A percentile compares a stretch with the other conserved stretches of the same genome.
Conservation (phyloP, 306 rosid species). For the Canavalia ensiformis region DNA sequence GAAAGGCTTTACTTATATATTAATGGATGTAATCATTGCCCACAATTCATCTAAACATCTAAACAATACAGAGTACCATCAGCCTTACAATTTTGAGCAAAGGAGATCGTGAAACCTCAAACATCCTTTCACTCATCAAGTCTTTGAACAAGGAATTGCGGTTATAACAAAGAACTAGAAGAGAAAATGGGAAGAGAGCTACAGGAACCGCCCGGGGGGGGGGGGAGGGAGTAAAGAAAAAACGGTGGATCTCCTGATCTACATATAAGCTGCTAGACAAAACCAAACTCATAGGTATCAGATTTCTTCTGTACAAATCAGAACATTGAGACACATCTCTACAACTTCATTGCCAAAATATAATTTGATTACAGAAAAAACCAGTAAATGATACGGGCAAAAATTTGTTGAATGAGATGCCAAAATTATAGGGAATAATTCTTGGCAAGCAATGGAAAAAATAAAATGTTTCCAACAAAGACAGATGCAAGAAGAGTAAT, state of each 20-base stretch:
- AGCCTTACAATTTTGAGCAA: not conserved
- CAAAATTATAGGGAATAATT: conserved; percentile 25
- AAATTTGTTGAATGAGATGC: not conserved
- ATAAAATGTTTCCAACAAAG: not conserved
- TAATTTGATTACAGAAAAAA: not conserved
- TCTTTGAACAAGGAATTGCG: conserved; percentile 17
- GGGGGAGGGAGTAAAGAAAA: not conserved
- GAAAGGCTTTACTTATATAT: not conserved
- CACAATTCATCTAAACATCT: not conserved
- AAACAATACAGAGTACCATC: not conserved
- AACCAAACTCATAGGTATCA: conserved; percentile 8
- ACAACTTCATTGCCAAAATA: not conserved
- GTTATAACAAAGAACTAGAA: conserved; percentile 1
- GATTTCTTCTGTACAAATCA: not conserved
- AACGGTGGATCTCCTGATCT: not conserved
- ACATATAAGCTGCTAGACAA: not conserved
- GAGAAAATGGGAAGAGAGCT: not conserved
- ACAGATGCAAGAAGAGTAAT: not conserved
- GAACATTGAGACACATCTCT: not conserved
- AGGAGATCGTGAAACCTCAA: not conserved
- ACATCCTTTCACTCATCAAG: not conserved
- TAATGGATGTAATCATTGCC: not conserved
- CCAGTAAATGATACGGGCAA: not conserved
- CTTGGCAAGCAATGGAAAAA: not conserved
- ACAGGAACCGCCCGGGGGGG: not conserved